These are phyloP conservation scores for Trichophyton simii DNA, from an alignment of 2,329 filamentous ascomycete species.

Conservation along the genomic window DNA sequence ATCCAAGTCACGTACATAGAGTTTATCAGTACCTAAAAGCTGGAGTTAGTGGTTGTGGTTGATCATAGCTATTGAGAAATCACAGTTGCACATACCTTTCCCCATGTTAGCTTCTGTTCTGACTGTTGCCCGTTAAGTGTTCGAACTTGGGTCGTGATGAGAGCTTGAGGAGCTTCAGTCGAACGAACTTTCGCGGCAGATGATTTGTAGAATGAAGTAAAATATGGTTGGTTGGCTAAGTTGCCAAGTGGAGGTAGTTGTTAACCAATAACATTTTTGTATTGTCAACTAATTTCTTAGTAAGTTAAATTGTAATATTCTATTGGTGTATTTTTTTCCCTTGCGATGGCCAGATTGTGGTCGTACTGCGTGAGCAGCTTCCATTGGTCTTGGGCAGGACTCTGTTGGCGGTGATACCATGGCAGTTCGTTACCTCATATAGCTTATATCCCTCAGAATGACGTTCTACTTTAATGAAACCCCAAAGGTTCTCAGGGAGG, in stretches of 20 bases:
- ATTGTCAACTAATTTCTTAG: too few relatives aligned
- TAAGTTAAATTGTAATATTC: too few relatives aligned
- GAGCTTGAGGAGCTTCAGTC: background rate
- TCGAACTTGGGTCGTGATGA: background rate
- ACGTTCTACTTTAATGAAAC: background rate
- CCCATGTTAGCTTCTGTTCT: conserved; percentile 10
- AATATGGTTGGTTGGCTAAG: too few relatives aligned
- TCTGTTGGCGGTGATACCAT: background rate
- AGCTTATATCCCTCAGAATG: background rate
- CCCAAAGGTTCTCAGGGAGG: background rate
- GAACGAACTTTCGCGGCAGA: background rate
- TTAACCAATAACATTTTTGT: too few relatives aligned
- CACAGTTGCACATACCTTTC: conserved; percentile 23
- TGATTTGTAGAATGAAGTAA: too few relatives aligned
- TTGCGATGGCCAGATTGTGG: background rate
- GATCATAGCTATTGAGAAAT: background rate
- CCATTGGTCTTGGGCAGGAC: background rate
- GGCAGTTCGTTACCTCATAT: background rate
- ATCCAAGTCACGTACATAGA: conserved; percentile 30
- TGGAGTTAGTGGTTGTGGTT: conserved; percentile 6
- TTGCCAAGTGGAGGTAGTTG: too few relatives aligned
- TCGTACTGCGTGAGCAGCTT: too few relatives aligned
- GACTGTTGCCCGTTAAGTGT: background rate
- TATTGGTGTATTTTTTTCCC: background rate
- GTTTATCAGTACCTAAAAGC: conserved; percentile 36